phyloP scores from a whole-genome alignment of 2,329 filamentous ascomycete species.

The Xylariaceae sp. region DNA sequence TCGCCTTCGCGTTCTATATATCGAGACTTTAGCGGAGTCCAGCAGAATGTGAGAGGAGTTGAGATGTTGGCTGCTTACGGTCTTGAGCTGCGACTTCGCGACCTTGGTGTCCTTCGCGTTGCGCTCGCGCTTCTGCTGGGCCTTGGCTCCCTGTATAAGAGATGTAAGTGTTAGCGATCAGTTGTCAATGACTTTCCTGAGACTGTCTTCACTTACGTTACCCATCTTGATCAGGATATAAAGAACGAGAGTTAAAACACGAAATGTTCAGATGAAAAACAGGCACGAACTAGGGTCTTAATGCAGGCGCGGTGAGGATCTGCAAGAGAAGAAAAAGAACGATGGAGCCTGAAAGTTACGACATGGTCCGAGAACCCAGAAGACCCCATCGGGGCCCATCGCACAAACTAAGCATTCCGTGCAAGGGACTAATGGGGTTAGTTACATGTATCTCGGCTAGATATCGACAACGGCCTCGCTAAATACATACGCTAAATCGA shows the following conservation, averaged over 20 bases:
- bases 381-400: background rate
- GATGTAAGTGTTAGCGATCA: conserved; percentile 13
- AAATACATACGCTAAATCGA: background rate
- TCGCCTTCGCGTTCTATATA: conserved; percentile 63
- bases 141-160: conserved; percentile 53
- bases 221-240: conserved; percentile 16
- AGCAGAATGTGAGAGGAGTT: background rate
- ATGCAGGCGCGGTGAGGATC: conserved; percentile 9
- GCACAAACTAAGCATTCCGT: background rate
- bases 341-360: conserved; percentile 3
- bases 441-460: background rate
- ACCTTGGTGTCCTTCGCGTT: conserved; percentile 56
- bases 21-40: background rate
- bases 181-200: background rate
- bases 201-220: conserved; percentile 15
- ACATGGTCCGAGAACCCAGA: background rate
- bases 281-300: background rate
- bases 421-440: background rate
- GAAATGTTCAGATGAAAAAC: background rate
- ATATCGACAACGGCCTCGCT: background rate
- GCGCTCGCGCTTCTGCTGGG: conserved; percentile 67
- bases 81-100: conserved; percentile 64
- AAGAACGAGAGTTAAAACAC: background rate
- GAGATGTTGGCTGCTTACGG: conserved; percentile 41
- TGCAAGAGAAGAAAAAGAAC: conserved; percentile 15